Conservation (phyloP, 2,329 filamentous ascomycete genomes). For the Colletotrichum godetiae region DNA sequence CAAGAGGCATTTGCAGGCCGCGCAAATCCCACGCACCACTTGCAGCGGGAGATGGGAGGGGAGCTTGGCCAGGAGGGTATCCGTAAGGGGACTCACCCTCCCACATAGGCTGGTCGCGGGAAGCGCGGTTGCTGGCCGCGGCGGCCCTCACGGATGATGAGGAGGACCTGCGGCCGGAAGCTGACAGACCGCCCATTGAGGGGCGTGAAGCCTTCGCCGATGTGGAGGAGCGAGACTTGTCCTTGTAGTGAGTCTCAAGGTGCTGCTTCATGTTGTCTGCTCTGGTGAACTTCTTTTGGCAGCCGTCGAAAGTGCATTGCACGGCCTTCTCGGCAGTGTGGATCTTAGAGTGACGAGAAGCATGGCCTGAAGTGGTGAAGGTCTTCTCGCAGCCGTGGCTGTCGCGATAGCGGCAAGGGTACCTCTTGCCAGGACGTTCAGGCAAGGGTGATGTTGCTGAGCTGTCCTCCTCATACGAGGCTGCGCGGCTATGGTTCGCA, state of each 20-base stretch:
- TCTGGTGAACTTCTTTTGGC: slow-evolving; percentile 83
- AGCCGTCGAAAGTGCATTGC: slow-evolving; percentile 74
- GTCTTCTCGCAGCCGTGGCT: slow-evolving; percentile 79
- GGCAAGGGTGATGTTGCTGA: slow-evolving; percentile 52
- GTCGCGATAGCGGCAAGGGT: slow-evolving; percentile 79
- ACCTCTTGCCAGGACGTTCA: slow-evolving; percentile 71
- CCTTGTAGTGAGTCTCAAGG: slow-evolving; percentile 79
- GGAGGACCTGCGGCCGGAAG: slow-evolving; percentile 44
- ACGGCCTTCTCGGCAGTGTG: slow-evolving; percentile 86
- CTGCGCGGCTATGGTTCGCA: slow-evolving; percentile 56
- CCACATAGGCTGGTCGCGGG: slow-evolving; percentile 50
- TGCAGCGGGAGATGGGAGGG: slow-evolving; percentile 49
- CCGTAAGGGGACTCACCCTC: slow-evolving; percentile 53
- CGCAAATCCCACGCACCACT: slow-evolving; percentile 59
- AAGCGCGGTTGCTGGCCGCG: slow-evolving; percentile 42
- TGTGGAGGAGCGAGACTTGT: slow-evolving; percentile 61
- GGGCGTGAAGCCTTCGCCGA: slow-evolving; percentile 40
- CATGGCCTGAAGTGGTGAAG: slow-evolving; percentile 86
- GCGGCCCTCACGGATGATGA: slow-evolving; percentile 46
- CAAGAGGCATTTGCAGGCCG: slow-evolving; percentile 55
- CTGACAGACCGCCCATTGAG: slow-evolving; percentile 37
- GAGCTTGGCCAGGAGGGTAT: slow-evolving; percentile 41
- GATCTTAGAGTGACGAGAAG: slow-evolving; percentile 87
- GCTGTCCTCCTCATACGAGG: slow-evolving; percentile 64
- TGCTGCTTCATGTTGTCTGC: slow-evolving; percentile 92